A percentile compares a stretch with the other conserved stretches of the same genome.
These are phyloP conservation scores for Thinopyrum elongatum DNA, from an alignment of 176 grass and related monocot species.

Conservation along the genomic window DNA sequence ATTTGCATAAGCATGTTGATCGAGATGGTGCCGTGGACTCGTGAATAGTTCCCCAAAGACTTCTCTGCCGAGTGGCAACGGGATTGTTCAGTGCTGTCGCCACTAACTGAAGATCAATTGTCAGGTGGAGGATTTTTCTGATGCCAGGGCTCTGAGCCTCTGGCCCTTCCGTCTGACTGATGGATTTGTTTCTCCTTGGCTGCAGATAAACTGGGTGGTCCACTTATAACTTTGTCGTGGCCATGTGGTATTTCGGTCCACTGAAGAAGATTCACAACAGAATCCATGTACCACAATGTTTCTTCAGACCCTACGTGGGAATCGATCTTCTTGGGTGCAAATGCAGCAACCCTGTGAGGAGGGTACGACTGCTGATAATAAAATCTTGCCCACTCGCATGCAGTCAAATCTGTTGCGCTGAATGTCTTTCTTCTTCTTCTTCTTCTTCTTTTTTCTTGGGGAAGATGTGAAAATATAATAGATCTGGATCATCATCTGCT, in stretches of 20 bases:
- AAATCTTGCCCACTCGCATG: slow-evolving; percentile 9
- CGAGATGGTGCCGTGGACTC: not conserved
- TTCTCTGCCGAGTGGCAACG: not conserved
- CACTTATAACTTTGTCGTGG: not conserved
- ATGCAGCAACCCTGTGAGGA: not conserved
- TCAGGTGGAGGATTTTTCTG: not conserved
- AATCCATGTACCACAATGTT: not conserved
- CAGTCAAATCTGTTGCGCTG: not conserved
- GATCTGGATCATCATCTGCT: not conserved
- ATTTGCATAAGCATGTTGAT: not conserved
- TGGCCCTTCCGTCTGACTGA: not conserved
- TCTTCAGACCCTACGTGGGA: not conserved
- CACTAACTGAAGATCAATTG: not conserved
- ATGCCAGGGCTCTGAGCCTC: not conserved
- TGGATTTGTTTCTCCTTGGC: not conserved
- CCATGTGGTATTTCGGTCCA: not conserved
- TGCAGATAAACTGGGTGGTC: not conserved
- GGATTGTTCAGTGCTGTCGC: not conserved
- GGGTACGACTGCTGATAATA: not conserved
- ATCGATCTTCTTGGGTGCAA: not conserved
- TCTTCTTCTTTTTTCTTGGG: not conserved
- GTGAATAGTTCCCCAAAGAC: slow-evolving; percentile 3
- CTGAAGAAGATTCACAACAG: slow-evolving; percentile 3
- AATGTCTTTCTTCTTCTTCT: not conserved
- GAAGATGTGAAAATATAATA: not conserved